phyloP scores from a whole-genome alignment of 2,329 filamentous ascomycete genomes.

The Fusarium praegraminearum region DNA sequence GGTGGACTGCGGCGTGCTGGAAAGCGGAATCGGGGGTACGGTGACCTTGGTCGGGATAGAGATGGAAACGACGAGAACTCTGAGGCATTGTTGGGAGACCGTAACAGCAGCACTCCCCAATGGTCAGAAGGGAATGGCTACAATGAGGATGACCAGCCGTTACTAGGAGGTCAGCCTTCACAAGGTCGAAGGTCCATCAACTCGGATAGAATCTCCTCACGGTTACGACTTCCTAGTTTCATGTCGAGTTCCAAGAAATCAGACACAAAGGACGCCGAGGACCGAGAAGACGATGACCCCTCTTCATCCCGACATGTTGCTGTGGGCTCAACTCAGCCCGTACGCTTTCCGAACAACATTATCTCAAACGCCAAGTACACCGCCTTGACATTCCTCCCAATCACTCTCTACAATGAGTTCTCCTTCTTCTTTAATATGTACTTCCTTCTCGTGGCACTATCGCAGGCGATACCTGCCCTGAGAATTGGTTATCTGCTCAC shows the following conservation, averaged over 20 bases:
- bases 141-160: constrained; percentile 77
- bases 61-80: constrained; percentile 74
- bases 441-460: constrained; percentile 93
- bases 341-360: constrained; percentile 87
- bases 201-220: constrained; percentile 56
- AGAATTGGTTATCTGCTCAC: constrained; percentile 95
- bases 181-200: constrained; percentile 48
- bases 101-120: constrained; percentile 65
- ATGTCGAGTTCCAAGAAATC: constrained; percentile 60
- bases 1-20: constrained; percentile 68
- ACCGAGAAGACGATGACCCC: constrained; percentile 69
- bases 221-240: constrained; percentile 75
- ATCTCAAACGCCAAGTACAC: constrained; percentile 99
- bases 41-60: constrained; percentile 68
- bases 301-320: constrained; percentile 79
- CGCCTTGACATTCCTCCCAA: constrained; percentile 89
- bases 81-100: constrained; percentile 73
- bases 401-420: constrained; percentile 98
- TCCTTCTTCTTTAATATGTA: constrained; percentile 99
- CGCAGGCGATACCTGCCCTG: constrained; percentile 88
- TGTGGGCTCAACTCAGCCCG: constrained; percentile 78
- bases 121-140: constrained; percentile 71
- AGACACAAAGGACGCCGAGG: constrained; percentile 58
- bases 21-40: constrained; percentile 68
- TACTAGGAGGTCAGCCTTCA: constrained; percentile 64